Conservation (phyloP, 139 green algal species). For the Trebouxia sp. region DNA sequence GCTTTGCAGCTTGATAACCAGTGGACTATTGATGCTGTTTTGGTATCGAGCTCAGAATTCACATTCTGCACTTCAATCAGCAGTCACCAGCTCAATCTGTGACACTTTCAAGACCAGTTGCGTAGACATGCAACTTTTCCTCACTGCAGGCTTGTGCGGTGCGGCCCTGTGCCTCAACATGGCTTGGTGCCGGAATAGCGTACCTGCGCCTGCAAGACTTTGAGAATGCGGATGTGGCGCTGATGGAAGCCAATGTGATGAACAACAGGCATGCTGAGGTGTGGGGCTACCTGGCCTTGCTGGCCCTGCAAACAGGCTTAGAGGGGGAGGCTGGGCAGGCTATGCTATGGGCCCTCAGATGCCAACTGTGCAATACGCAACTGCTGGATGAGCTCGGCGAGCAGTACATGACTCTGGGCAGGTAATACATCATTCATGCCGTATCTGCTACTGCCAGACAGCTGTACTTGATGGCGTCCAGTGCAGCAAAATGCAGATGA, state of each 20-base stretch:
- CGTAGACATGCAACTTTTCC: not conserved
- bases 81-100: too few species aligned
- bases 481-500: too few species aligned
- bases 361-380: slow-evolving; percentile 28
- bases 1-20: not conserved
- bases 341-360: slow-evolving; percentile 29
- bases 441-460: too few species aligned
- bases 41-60: not conserved
- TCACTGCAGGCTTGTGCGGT: slow-evolving; percentile 32
- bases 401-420: slow-evolving; percentile 1
- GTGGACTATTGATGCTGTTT: not conserved
- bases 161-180: slow-evolving; percentile 32
- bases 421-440: not conserved
- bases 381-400: slow-evolving; percentile 34
- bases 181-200: slow-evolving; percentile 35
- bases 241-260: slow-evolving; percentile 40
- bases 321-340: slow-evolving; percentile 34
- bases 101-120: too few species aligned
- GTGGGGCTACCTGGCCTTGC: slow-evolving; percentile 38
- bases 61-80: too few species aligned
- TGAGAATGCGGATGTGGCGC: slow-evolving; percentile 21
- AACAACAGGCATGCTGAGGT: slow-evolving; percentile 36
- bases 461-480: too few species aligned
- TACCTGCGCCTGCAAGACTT: slow-evolving; percentile 32
- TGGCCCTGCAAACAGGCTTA: slow-evolving; percentile 2